A percentile compares a stretch with the other conserved stretches of the same genome.
Evolutionary conservation across 1,139 yeast species (phyloP).

Genomic region (Ogataea hybrid): DNA sequence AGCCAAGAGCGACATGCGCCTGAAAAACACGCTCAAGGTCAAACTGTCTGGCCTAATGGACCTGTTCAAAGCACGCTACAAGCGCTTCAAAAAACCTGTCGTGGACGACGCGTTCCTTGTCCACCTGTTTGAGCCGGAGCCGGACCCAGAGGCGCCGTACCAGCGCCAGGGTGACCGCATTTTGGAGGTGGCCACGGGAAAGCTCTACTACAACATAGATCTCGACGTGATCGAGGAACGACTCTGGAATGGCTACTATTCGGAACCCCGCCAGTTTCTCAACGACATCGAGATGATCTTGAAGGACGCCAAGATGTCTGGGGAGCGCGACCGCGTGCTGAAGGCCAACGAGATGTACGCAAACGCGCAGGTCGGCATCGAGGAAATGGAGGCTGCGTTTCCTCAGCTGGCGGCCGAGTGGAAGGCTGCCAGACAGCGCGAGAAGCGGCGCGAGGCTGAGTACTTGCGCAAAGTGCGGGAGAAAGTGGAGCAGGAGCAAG

Average conservation of each 20-base stretch:
- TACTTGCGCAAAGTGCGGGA: constrained; percentile 30
- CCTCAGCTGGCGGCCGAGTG: constrained; percentile 77
- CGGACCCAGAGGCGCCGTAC: constrained; percentile 38
- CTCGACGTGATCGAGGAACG: constrained; percentile 92
- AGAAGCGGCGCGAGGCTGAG: constrained; percentile 50
- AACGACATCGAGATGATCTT: constrained; percentile 83
- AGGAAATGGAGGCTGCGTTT: constrained; percentile 66
- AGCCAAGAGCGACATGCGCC: constrained; percentile 60
- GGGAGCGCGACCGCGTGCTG: constrained; percentile 81
- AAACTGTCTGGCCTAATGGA: constrained; percentile 90
- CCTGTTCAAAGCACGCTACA: constrained; percentile 78
- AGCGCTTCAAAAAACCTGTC: constrained; percentile 85
- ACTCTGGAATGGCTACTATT: constrained; percentile 93
- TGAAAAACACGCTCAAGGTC: constrained; percentile 80
- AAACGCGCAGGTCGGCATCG: constrained; percentile 93
- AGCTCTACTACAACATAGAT: constrained; percentile 80
- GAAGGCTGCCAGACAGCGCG: constrained; percentile 69
- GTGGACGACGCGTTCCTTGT: constrained; percentile 72
- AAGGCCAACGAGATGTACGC: constrained; percentile 97
- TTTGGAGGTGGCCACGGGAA: constrained; percentile 71
- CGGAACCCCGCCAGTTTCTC: constrained; percentile 88
- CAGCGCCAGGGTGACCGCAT: constrained; percentile 75
- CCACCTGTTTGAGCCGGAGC: constrained; percentile 71
- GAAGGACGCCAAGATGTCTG: constrained; percentile 67
- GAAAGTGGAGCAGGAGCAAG: constrained; percentile 3